Evolutionary conservation across 1,284 basidiomycete species (phyloP).

Genomic region (Ganoderma multipileum): DNA sequence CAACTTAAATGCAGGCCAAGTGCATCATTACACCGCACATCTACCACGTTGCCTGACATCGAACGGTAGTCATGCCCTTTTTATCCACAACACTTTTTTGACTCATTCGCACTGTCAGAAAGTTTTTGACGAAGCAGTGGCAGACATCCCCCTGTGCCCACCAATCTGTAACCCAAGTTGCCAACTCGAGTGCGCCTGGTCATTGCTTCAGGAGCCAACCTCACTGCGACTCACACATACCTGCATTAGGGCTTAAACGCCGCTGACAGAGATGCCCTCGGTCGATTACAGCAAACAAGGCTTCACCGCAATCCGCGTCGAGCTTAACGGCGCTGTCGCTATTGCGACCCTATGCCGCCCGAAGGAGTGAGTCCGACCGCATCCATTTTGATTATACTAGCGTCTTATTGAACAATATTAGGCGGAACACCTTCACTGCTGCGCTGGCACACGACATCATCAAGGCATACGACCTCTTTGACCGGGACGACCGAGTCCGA

Average conservation of each 20-base stretch:
- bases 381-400: background rate
- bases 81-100: background rate
- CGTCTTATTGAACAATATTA: constrained; percentile 28
- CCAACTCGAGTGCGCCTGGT: background rate
- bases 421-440: constrained; percentile 52
- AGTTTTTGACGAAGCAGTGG: background rate
- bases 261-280: constrained; percentile 20
- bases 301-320: constrained; percentile 49
- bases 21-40: background rate
- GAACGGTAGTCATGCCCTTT: background rate
- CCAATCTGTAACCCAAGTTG: background rate
- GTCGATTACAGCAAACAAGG: constrained; percentile 47
- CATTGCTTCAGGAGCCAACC: background rate
- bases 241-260: no score
- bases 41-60: background rate
- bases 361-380: constrained; percentile 47
- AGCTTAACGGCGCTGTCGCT: constrained; percentile 49
- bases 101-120: background rate
- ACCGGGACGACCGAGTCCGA: constrained; percentile 59
- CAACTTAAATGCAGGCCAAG: background rate
- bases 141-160: background rate
- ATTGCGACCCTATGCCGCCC: constrained; percentile 52
- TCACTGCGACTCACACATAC: background rate
- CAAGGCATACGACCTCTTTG: constrained; percentile 51
- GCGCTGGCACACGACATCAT: constrained; percentile 47